Evolutionary conservation across 2,329 filamentous ascomycete species (phyloP).

Genomic region (Fusarium globosum): DNA sequence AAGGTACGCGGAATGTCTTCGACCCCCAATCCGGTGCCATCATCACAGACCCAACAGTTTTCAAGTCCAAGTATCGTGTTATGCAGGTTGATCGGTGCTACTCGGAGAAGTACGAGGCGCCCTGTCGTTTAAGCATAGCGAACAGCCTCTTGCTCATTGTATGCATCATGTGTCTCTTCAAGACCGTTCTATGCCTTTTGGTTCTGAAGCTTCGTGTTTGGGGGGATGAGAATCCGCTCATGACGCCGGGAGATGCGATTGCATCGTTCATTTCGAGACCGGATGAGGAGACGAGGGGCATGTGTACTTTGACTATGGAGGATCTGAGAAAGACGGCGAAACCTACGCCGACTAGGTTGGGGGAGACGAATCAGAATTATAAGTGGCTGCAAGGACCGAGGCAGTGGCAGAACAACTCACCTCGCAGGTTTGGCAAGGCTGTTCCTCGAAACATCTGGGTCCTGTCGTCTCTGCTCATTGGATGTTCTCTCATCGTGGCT

Average conservation of each 20-base stretch:
- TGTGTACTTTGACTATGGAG: slow-evolving; percentile 18
- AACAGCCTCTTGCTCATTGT: slow-evolving; percentile 31
- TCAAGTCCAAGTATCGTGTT: not conserved
- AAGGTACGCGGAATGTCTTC: not conserved
- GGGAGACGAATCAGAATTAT: not conserved
- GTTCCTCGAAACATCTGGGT: slow-evolving; percentile 26
- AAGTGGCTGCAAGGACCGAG: slow-evolving; percentile 13
- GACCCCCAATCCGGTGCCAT: slow-evolving; percentile 7
- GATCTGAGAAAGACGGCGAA: slow-evolving; percentile 4
- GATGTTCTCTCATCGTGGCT: slow-evolving; percentile 10
- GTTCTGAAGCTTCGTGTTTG: slow-evolving; percentile 21
- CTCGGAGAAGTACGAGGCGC: slow-evolving; percentile 21
- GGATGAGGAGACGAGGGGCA: slow-evolving; percentile 25
- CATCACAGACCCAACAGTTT: not conserved
- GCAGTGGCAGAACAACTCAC: slow-evolving; percentile 1
- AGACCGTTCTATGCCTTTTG: slow-evolving; percentile 12
- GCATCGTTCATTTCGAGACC: slow-evolving; percentile 28
- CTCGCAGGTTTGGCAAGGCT: slow-evolving; percentile 10
- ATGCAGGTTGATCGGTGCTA: slow-evolving; percentile 18
- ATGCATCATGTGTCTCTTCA: slow-evolving; percentile 28
- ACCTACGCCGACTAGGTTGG: not conserved
- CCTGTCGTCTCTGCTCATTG: slow-evolving; percentile 20
- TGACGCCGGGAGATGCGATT: slow-evolving; percentile 35
- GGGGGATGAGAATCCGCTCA: slow-evolving; percentile 17
- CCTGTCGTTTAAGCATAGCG: slow-evolving; percentile 17